These are phyloP conservation scores for Fusarium staphyleae DNA, from an alignment of 2,329 filamentous ascomycete genomes.

Conservation along the genomic window DNA sequence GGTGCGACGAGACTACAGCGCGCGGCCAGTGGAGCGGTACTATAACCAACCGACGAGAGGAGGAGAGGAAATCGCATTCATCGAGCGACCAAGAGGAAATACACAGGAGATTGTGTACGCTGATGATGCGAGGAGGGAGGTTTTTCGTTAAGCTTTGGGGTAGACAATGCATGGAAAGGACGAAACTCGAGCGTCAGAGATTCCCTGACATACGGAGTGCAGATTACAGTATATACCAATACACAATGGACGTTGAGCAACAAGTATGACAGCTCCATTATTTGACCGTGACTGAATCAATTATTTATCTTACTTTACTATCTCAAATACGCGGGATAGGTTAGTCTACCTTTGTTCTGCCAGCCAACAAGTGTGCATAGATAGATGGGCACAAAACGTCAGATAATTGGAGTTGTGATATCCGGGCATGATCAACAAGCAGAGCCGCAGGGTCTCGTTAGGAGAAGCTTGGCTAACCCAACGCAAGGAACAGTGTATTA, in stretches of 20 bases:
- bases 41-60: slow-evolving; percentile 49
- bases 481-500: background rate
- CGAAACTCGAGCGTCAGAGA: background rate
- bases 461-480: background rate
- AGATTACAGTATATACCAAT: too few species aligned
- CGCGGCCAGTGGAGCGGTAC: slow-evolving; percentile 53
- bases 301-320: too few species aligned
- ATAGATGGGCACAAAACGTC: too few species aligned
- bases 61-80: slow-evolving; percentile 52
- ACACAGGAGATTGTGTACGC: slow-evolving; percentile 55
- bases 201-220: background rate
- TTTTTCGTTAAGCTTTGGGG: slow-evolving; percentile 44
- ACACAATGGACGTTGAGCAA: too few species aligned
- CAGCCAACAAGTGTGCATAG: too few species aligned
- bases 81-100: slow-evolving; percentile 52
- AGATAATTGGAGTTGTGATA: too few species aligned
- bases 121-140: slow-evolving; percentile 49
- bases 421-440: too few species aligned
- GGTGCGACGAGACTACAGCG: slow-evolving; percentile 48
- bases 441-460: too few species aligned
- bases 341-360: too few species aligned
- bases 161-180: background rate
- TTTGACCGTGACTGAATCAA: too few species aligned
- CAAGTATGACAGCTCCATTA: too few species aligned
- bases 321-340: too few species aligned